Conservation (phyloP, 306 rosid genomes). For the Sicyos edulis region DNA sequence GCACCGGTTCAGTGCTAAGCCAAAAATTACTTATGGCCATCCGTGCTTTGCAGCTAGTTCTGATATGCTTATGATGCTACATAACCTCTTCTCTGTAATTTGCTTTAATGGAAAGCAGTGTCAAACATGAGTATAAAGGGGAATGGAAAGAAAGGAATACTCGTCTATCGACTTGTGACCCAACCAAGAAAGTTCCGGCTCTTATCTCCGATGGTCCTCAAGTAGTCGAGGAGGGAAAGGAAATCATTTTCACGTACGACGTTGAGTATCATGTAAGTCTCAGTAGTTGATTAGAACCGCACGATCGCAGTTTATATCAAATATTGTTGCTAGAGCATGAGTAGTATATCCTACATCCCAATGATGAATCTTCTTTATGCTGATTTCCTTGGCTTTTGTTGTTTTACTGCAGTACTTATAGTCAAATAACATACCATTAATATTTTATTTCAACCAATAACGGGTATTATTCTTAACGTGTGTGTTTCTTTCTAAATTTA, state of each 20-base stretch:
- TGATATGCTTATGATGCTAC: background rate
- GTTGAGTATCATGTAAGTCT: conserved; percentile 49
- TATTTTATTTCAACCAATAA: background rate
- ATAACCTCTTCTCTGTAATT: background rate
- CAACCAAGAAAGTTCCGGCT: conserved; percentile 45
- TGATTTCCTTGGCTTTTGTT: background rate
- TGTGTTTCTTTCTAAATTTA: background rate
- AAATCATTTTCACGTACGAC: conserved; percentile 58
- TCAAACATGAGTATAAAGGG: conserved; percentile 55
- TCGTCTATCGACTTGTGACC: conserved; percentile 58
- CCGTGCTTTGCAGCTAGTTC: background rate
- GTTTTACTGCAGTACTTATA: background rate
- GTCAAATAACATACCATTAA: background rate
- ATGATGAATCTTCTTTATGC: background rate
- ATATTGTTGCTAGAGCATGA: background rate
- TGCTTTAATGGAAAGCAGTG: conserved; percentile 27
- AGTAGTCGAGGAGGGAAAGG: conserved; percentile 56
- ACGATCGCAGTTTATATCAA: background rate
- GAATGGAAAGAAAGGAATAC: conserved; percentile 44
- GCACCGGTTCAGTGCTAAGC: background rate
- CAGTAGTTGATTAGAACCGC: background rate
- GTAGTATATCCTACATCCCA: background rate
- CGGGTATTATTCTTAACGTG: background rate
- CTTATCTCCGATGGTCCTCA: conserved; percentile 53
- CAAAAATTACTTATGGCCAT: background rate